Evolutionary conservation across 2,329 filamentous ascomycete species (phyloP).

Genomic region (Stagonosporopsis tanaceti): DNA sequence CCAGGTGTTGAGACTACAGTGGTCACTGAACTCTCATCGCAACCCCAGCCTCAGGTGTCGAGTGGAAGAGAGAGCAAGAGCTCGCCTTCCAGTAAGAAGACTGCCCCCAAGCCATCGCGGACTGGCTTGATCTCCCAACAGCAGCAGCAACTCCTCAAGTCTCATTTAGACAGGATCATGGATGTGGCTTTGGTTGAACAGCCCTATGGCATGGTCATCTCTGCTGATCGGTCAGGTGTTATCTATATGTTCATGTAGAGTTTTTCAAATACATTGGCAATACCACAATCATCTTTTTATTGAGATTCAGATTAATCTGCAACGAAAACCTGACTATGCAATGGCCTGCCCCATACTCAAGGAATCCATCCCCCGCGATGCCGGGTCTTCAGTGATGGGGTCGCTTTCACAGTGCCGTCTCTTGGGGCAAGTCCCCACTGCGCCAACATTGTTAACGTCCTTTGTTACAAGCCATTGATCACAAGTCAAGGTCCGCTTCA

Average conservation of each 20-base stretch:
- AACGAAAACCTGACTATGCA: too few species aligned
- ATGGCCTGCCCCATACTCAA: too few species aligned
- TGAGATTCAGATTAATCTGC: too few species aligned
- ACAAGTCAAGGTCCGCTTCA: too few species aligned
- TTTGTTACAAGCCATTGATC: too few species aligned
- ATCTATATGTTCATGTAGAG: conserved; percentile 79
- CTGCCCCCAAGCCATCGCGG: conserved; percentile 63
- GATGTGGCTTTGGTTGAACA: conserved; percentile 88
- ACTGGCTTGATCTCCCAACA: conserved; percentile 92
- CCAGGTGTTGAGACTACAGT: conserved; percentile 53
- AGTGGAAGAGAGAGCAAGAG: conserved; percentile 38
- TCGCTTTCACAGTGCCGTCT: too few species aligned
- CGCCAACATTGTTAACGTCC: too few species aligned
- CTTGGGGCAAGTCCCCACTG: too few species aligned
- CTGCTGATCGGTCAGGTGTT: conserved; percentile 86
- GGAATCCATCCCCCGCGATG: too few species aligned
- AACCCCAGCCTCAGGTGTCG: conserved; percentile 25
- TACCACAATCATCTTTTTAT: too few species aligned
- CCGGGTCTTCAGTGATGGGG: too few species aligned
- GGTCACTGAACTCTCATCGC: conserved; percentile 48
- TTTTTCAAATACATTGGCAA: background rate
- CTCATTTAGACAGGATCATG: conserved; percentile 85
- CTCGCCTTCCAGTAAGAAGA: conserved; percentile 48
- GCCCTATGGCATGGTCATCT: conserved; percentile 92
- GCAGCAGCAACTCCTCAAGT: conserved; percentile 84